These are phyloP conservation scores for Agrocybe praecox DNA, from an alignment of 768 basidiomycete species.

Conservation along the genomic window DNA sequence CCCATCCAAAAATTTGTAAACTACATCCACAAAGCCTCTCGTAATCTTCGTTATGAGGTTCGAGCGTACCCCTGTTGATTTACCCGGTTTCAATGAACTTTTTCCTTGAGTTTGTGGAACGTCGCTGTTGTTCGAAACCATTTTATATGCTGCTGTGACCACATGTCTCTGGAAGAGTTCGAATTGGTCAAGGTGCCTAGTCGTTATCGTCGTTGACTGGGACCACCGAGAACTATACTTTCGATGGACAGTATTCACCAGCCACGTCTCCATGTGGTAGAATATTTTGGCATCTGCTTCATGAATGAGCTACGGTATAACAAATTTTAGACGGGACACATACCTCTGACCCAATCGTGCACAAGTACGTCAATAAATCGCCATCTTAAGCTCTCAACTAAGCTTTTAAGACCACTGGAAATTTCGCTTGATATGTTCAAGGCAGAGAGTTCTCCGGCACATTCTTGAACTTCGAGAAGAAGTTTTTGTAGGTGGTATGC, in stretches of 20 bases:
- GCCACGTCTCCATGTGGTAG: slow-evolving; percentile 86
- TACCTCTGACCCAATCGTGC: slow-evolving; percentile 83
- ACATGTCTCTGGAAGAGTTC: slow-evolving; percentile 81
- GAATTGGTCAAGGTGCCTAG: slow-evolving; percentile 72
- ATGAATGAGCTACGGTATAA: neutral
- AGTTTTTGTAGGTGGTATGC: slow-evolving; percentile 79
- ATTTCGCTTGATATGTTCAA: slow-evolving; percentile 80
- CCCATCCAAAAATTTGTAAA: slow-evolving; percentile 88
- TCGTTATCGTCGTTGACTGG: slow-evolving; percentile 45
- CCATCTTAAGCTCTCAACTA: slow-evolving; percentile 87
- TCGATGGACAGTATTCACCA: slow-evolving; percentile 43
- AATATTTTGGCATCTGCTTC: slow-evolving; percentile 44
- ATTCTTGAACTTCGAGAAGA: slow-evolving; percentile 83
- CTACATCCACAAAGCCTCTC: slow-evolving; percentile 79
- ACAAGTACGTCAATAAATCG: slow-evolving; percentile 80
- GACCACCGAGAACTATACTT: neutral
- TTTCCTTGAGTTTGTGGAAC: slow-evolving; percentile 37
- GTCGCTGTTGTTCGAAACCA: slow-evolving; percentile 72
- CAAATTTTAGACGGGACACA: slow-evolving; percentile 10
- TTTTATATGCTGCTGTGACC: slow-evolving; percentile 71
- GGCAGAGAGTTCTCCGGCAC: slow-evolving; percentile 72
- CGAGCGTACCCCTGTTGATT: slow-evolving; percentile 37
- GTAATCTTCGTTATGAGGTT: slow-evolving; percentile 74
- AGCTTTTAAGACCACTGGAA: slow-evolving; percentile 61
- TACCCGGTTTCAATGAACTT: slow-evolving; percentile 34